A percentile compares a stretch with the other conserved stretches of the same genome.
Evolutionary conservation across 2,329 filamentous ascomycete genomes (phyloP).

Genomic region (Colletotrichum liaoningense): DNA sequence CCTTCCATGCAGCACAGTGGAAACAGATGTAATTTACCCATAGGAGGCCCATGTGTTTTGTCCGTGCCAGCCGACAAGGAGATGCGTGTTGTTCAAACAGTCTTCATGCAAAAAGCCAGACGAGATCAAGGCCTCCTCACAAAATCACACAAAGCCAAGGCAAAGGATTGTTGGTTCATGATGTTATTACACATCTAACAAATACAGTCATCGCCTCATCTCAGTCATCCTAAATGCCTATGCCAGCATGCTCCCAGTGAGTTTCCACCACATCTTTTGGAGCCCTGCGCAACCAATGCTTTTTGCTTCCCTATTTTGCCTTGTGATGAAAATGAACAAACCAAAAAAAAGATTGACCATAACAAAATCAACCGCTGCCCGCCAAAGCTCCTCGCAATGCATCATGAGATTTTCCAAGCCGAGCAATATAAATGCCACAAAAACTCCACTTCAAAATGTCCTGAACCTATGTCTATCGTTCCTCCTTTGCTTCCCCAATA

Average conservation of each 20-base stretch:
- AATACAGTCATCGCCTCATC: constrained; percentile 21
- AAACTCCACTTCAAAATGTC: constrained; percentile 26
- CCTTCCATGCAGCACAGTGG: not conserved
- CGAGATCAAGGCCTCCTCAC: not conserved
- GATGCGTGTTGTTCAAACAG: not conserved
- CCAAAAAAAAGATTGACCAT: not conserved
- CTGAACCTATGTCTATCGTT: constrained; percentile 26
- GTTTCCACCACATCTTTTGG: not conserved
- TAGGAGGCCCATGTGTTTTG: not conserved
- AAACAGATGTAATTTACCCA: not conserved
- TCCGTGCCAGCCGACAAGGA: not conserved
- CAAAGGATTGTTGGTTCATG: not conserved
- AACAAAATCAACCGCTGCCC: constrained; percentile 11
- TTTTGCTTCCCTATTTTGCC: not conserved
- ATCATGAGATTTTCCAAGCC: constrained; percentile 33
- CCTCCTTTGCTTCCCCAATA: constrained; percentile 18
- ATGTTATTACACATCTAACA: constrained; percentile 2
- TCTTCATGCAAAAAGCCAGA: not conserved
- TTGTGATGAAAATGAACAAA: not conserved
- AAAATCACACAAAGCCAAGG: not conserved
- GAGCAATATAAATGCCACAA: constrained; percentile 34
- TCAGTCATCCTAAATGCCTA: constrained; percentile 7
- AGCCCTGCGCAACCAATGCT: not conserved
- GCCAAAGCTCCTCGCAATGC: constrained; percentile 33
- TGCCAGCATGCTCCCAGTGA: constrained; percentile 11